phyloP scores from a whole-genome alignment of 2,329 filamentous ascomycete genomes.

The Xylaria sp. region DNA sequence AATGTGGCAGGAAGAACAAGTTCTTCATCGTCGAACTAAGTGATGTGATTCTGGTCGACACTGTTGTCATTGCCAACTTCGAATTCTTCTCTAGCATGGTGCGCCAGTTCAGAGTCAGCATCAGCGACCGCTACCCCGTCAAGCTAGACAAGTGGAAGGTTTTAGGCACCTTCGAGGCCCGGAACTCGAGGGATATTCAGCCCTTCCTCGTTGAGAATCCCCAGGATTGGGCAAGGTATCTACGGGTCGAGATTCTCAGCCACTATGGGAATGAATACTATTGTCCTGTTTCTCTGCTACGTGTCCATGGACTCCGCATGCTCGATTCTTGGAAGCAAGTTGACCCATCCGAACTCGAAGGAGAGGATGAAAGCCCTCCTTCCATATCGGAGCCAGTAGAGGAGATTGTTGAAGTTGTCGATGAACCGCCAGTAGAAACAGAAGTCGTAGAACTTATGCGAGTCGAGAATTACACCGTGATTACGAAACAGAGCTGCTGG shows the following conservation, averaged over 20 bases:
- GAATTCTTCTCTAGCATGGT: slow-evolving; percentile 99
- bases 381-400: slow-evolving; percentile 48
- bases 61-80: slow-evolving; percentile 96
- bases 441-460: slow-evolving; percentile 40
- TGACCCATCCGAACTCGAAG: slow-evolving; percentile 72
- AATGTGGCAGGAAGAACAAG: slow-evolving; percentile 87
- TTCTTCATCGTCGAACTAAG: slow-evolving; percentile 95
- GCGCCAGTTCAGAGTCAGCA: slow-evolving; percentile 87
- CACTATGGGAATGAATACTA: slow-evolving; percentile 98
- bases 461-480: slow-evolving; percentile 37
- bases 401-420: slow-evolving; percentile 40
- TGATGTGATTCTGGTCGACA: slow-evolving; percentile 87
- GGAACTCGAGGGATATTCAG: slow-evolving; percentile 93
- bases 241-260: slow-evolving; percentile 89
- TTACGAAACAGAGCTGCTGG: slow-evolving; percentile 40
- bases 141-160: slow-evolving; percentile 93
- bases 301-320: slow-evolving; percentile 96
- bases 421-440: slow-evolving; percentile 38
- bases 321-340: slow-evolving; percentile 91
- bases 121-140: slow-evolving; percentile 93
- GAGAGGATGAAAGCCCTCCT: slow-evolving; percentile 57
- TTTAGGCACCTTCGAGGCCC: slow-evolving; percentile 86
- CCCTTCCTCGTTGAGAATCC: slow-evolving; percentile 94
- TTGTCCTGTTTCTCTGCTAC: slow-evolving; percentile 88
- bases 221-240: slow-evolving; percentile 93